A percentile compares a stretch with the other conserved stretches of the same genome.
phyloP scores from a whole-genome alignment of 2,329 filamentous ascomycete species.

The Plenodomus lindquistii region DNA sequence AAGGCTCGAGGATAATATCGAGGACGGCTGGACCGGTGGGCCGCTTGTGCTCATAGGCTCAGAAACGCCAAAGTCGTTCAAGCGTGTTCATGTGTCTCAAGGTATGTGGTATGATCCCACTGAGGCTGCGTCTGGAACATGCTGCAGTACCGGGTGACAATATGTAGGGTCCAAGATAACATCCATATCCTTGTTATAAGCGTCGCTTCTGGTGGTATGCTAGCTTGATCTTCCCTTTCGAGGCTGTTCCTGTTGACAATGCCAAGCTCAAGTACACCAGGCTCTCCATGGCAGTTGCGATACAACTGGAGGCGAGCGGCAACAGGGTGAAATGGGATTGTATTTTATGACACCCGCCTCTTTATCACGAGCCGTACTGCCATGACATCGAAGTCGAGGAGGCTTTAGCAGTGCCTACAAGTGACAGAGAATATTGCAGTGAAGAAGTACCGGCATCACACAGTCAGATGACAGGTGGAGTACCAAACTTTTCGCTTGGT shows the following conservation, averaged over 20 bases:
- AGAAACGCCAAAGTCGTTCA: slow-evolving; percentile 23
- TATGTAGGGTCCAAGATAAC: slow-evolving; percentile 20
- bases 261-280: slow-evolving; percentile 11
- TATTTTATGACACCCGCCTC: not conserved
- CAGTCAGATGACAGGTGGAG: slow-evolving; percentile 14
- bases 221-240: slow-evolving; percentile 8
- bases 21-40: slow-evolving; percentile 40
- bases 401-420: slow-evolving; percentile 8
- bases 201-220: slow-evolving; percentile 11
- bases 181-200: slow-evolving; percentile 11
- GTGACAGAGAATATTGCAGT: not conserved
- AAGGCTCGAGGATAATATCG: slow-evolving; percentile 38
- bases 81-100: slow-evolving; percentile 37
- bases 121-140: slow-evolving; percentile 10
- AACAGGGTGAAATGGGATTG: slow-evolving; percentile 11
- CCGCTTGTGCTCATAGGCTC: slow-evolving; percentile 32
- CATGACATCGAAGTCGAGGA: not conserved
- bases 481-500: slow-evolving; percentile 7
- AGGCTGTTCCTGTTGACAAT: slow-evolving; percentile 20
- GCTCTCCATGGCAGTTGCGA: slow-evolving; percentile 15
- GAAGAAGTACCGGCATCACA: slow-evolving; percentile 3
- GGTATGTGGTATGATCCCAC: slow-evolving; percentile 5
- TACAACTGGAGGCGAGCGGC: slow-evolving; percentile 10
- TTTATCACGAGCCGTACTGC: not conserved
- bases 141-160: slow-evolving; percentile 14